Evolutionary conservation across 2,329 filamentous ascomycete species (phyloP), one percentile per base, ranked within the genome.

Genomic region (Colletotrichum simmondsii): DNA sequence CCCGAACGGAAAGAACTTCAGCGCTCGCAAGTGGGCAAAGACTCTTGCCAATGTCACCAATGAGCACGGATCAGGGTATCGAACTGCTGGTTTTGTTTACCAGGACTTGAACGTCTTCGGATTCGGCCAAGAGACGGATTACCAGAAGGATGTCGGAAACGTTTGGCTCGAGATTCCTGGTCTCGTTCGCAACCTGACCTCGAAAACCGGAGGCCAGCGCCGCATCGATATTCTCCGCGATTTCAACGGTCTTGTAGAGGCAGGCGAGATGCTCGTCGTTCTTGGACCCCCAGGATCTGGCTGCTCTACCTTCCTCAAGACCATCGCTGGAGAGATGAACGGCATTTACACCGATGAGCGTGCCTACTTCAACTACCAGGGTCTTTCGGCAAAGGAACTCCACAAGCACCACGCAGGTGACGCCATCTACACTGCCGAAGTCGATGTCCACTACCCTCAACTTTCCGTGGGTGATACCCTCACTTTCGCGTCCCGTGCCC

Each of bases 231-330:
- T 90, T 72, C 79, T 90, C 42, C 79, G 81, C 63, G 81, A 86
- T 67, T 82, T 88, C 42, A 87, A 90, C 67, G 88, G 88, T 19
- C 63, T 89, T 1, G 85, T 90, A 1, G 81, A 87, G 74, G 83
- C 80, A 30, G 89, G 89, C 7, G 89, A 91, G 81, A 88, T 90
- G 85, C 81, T 90, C 30, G 85, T 89, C 28, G 88, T 90, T 16
- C 84, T 91, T 3, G 89, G 89, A 26, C 87, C 87, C 61, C 88
- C 89, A 5, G 83, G 83, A 4, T 77, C 80, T 0, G 89, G 89
- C 24, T 94, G 92, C 76, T 91, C 91, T 11, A 93, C 92, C 0
- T 91, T 94, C 75, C 83, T 94, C 65, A 93, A 93, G 79, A 91
- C 90, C 0, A 84, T 92, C 59, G 86, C 90, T 11, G 90, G 91